Evolutionary conservation across 2,329 filamentous ascomycete genomes (phyloP).

Genomic region (Alternaria ethzedia): DNA sequence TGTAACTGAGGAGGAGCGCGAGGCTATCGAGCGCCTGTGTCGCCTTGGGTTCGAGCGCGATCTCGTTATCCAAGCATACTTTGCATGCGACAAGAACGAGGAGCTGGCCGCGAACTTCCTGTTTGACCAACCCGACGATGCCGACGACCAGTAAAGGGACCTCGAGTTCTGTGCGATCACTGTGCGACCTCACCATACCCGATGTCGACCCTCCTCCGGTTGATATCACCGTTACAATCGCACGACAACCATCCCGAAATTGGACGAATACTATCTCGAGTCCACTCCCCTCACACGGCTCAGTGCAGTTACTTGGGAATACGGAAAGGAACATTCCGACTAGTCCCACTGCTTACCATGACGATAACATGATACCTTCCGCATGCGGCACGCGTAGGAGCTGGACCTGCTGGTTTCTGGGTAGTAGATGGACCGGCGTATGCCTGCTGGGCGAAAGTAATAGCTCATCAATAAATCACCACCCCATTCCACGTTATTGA

Average conservation of each 20-base stretch:
- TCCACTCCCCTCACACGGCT: constrained; percentile 11
- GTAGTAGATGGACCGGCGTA: constrained; percentile 11
- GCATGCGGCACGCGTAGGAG: constrained; percentile 7
- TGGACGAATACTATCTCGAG: constrained; percentile 20
- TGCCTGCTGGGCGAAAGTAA: constrained; percentile 4
- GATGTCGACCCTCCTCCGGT: constrained; percentile 22
- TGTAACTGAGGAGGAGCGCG: constrained; percentile 94
- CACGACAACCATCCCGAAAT: constrained; percentile 24
- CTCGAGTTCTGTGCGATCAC: constrained; percentile 19
- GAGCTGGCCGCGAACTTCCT: constrained; percentile 97
- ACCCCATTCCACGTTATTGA: neutral
- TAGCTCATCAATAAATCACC: constrained; percentile 13
- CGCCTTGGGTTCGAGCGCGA: constrained; percentile 92
- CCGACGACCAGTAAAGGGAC: constrained; percentile 58
- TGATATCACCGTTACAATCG: constrained; percentile 31
- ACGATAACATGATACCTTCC: constrained; percentile 25
- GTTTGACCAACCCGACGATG: constrained; percentile 94
- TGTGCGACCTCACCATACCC: constrained; percentile 34
- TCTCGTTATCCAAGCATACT: constrained; percentile 96
- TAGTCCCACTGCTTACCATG: constrained; percentile 5
- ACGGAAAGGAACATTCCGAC: constrained; percentile 5
- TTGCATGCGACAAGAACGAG: constrained; percentile 99
- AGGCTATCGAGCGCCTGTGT: constrained; percentile 94
- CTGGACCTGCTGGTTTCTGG: constrained; percentile 6
- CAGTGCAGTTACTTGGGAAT: constrained; percentile 13